phyloP scores from a whole-genome alignment of 73 alveolate species.

The Paramecium sonneborni region DNA sequence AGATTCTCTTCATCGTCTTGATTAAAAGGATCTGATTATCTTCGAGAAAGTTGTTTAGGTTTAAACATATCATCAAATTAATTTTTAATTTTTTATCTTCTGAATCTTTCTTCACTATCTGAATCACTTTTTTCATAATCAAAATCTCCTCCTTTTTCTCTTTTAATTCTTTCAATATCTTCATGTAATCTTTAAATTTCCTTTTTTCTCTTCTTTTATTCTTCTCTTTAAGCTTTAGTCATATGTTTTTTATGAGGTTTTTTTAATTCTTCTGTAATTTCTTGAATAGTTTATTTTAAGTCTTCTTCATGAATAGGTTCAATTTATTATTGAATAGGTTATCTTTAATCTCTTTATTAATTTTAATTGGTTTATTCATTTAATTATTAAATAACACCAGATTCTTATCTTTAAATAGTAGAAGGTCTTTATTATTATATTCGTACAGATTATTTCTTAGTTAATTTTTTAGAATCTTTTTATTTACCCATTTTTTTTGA shows the following conservation, averaged over 20 bases:
- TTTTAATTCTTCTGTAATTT: neutral
- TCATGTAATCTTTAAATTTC: neutral
- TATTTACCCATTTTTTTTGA: neutral
- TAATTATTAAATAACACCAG: neutral
- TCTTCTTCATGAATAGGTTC: neutral
- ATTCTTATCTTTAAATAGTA: neutral
- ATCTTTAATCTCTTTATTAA: neutral
- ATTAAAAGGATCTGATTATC: neutral
- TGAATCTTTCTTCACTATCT: neutral
- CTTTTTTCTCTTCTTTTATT: neutral
- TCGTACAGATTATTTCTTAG: neutral
- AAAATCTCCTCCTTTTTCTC: constrained; percentile 8
- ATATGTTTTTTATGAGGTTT: neutral
- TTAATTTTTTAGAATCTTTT: neutral
- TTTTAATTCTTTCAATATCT: constrained; percentile 7
- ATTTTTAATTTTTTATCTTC: neutral
- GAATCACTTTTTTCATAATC: constrained; percentile 3
- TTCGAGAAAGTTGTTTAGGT: neutral
- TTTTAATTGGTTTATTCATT: neutral
- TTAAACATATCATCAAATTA: constrained; percentile 32
- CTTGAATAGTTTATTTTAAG: neutral
- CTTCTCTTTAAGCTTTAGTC: constrained; percentile 16
- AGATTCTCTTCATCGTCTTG: neutral
- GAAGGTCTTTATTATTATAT: neutral
- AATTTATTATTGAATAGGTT: neutral